Base-by-base conservation (phyloP, 2,329 filamentous ascomycete species). In the Fusarium albidum region DNA sequence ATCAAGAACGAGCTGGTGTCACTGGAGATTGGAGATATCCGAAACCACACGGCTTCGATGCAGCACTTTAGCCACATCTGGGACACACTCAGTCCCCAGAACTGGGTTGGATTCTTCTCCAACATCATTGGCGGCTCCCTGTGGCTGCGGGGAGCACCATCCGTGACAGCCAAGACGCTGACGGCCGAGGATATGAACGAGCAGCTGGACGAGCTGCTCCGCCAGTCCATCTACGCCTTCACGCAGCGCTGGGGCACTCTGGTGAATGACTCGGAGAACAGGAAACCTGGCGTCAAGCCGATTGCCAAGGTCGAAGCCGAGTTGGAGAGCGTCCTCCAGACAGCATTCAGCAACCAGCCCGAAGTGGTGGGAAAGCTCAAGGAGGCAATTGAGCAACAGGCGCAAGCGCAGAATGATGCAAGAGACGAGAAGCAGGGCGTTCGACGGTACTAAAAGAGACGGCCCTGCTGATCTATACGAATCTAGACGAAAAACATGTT, bases 1-100 rank as follows among this genome's bases (percentile, higher is more conserved):
- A 84, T 99, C 44, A 98, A 98, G 74, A 96, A 97, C 70, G 91
- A 97, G 71, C 90, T 99, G 44, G 87, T 99, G 21, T 93, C 93
- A 9, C 92, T 99, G 57, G 95, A 99, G 75, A 97, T 99, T 62
- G 93, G 84, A 44, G 84, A 87, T 61, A 81, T 86, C 13, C 77
- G 84, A 53, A 82, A 81, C 49, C 78, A 82, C 37, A 55, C 69
- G 11, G 53, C 63, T 21, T 71, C 73, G 6, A 80, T 84, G 77
- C 83, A 87, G 63, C 84, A 88, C 65, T 87, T 88, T 65, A 75
- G 79, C 13, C 83, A 83, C 56, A 87, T 88, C 33, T 88, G 85
- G 84, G 83, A 86, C 44, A 83, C 83, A 0, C 77, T 88, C 11
- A 86, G 77, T 64, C 81, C 77, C 3, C 78, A 82, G 55, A 83